Base-by-base conservation (phyloP, 2,329 filamentous ascomycete species). In the Cladophialophora exuberans region DNA sequence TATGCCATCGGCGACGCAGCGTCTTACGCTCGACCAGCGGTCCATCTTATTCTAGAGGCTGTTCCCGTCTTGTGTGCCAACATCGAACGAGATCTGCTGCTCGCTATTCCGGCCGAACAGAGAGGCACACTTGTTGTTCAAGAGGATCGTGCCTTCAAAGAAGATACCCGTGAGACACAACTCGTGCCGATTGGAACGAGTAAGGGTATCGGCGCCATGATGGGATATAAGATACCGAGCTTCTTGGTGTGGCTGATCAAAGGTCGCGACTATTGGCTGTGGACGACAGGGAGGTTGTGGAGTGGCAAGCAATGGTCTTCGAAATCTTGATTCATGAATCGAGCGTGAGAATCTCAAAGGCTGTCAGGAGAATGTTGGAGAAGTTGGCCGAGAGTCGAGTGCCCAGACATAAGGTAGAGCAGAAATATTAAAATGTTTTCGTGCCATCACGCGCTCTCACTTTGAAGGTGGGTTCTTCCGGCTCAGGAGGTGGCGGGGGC, bases 301-400 rank as follows among this genome's bases (percentile, higher is more conserved):
- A 79, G 66, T 65, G 79, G 79, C 13, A 76, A 76, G 52, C 75
- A 79, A 44, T 82, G 77, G 77, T n/a, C n/a, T n/a, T n/a, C n/a
- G n/a, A n/a, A n/a, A n/a, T n/a, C n/a, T n/a, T n/a, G n/a, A n/a
- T n/a, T n/a, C n/a, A n/a, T n/a, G n/a, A n/a, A n/a, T n/a, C n/a
- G n/a, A n/a, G n/a, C n/a, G n/a, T n/a, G n/a, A n/a, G n/a, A n/a
- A n/a, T n/a, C n/a, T n/a, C n/a, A n/a, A n/a, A n/a, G n/a, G n/a
- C n/a, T n/a, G n/a, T n/a, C n/a, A n/a, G n/a, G n/a, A n/a, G n/a
- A n/a, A n/a, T n/a, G n/a, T n/a, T n/a, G n/a, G n/a, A n/a, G n/a
- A n/a, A n/a, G n/a, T n/a, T n/a, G n/a, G n/a, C n/a, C n/a, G n/a
- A n/a, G n/a, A n/a, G n/a, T n/a, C n/a, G n/a, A n/a, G n/a, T n/a